A percentile compares a stretch with the other conserved stretches of the same genome.
These are phyloP conservation scores for Suillus cothurnatus DNA, from an alignment of 768 basidiomycete genomes.

Conservation along the genomic window DNA sequence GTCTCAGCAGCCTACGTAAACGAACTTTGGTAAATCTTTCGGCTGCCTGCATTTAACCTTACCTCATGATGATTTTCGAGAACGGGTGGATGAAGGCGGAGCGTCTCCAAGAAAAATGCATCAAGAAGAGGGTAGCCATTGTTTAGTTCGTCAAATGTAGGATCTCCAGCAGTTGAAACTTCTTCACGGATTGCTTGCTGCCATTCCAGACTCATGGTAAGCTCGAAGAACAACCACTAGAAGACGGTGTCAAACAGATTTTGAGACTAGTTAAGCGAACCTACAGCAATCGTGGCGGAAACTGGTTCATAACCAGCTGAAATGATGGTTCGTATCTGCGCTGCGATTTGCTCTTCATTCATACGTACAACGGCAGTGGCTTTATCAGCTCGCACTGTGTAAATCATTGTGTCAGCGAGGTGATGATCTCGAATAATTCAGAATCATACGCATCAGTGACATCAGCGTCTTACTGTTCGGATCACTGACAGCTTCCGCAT, in stretches of 20 bases:
- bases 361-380: conserved; percentile 40
- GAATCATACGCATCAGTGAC: conserved; percentile 52
- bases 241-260: conserved; percentile 10
- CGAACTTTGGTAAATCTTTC: conserved; percentile 11
- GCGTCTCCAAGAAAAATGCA: conserved; percentile 60
- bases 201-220: conserved; percentile 50
- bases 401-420: conserved; percentile 2
- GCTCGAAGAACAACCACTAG: conserved; percentile 69
- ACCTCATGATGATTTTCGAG: conserved; percentile 69
- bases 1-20: conserved; percentile 49
- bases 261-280: conserved; percentile 8
- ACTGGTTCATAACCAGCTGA: conserved; percentile 54
- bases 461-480: conserved; percentile 49
- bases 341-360: conserved; percentile 52
- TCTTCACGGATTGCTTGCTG: conserved; percentile 63
- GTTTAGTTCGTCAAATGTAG: conserved; percentile 54
- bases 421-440: neutral
- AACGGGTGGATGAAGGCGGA: conserved; percentile 63
- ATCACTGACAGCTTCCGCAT: conserved; percentile 51
- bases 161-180: conserved; percentile 44
- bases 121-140: conserved; percentile 56
- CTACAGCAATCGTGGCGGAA: conserved; percentile 38
- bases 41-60: neutral
- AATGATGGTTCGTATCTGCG: conserved; percentile 65
- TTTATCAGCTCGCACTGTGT: conserved; percentile 45